phyloP scores from a whole-genome alignment of 2,329 filamentous ascomycete genomes.

The Claviceps capensis region DNA sequence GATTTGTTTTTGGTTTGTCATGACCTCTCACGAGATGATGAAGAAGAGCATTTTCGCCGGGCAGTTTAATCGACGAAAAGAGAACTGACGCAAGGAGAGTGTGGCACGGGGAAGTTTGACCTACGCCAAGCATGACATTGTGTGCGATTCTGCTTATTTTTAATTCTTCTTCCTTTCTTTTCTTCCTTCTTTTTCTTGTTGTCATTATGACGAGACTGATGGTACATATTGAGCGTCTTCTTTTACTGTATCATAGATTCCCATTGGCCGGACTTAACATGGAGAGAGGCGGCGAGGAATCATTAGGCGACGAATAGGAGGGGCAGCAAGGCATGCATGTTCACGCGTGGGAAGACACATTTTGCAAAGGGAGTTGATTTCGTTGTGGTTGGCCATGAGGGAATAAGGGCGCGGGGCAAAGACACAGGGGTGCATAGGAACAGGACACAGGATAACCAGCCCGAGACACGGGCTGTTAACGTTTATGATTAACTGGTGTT shows the following conservation, averaged over 20 bases:
- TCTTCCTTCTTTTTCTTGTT: background rate
- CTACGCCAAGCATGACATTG: background rate
- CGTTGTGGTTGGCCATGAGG: too few relatives aligned
- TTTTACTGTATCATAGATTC: background rate
- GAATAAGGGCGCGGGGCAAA: too few relatives aligned
- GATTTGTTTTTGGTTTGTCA: constrained; percentile 30
- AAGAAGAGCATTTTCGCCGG: background rate
- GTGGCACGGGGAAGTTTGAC: background rate
- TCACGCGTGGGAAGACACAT: too few relatives aligned
- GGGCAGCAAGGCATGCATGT: too few relatives aligned
- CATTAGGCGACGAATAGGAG: too few relatives aligned
- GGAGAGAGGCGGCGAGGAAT: too few relatives aligned
- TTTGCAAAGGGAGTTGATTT: too few relatives aligned
- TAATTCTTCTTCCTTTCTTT: background rate
- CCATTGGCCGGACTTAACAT: background rate
- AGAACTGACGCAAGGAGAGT: background rate
- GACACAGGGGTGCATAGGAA: too few relatives aligned
- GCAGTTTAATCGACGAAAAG: background rate
- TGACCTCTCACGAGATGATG: constrained; percentile 1
- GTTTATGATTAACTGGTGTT: too few relatives aligned
- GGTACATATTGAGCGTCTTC: background rate
- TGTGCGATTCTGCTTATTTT: background rate
- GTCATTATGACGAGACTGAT: background rate
- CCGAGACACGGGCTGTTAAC: too few relatives aligned
- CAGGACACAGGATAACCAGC: too few relatives aligned